Conservation (phyloP, 805 yeast species). For the Saturnispora besseyi region DNA sequence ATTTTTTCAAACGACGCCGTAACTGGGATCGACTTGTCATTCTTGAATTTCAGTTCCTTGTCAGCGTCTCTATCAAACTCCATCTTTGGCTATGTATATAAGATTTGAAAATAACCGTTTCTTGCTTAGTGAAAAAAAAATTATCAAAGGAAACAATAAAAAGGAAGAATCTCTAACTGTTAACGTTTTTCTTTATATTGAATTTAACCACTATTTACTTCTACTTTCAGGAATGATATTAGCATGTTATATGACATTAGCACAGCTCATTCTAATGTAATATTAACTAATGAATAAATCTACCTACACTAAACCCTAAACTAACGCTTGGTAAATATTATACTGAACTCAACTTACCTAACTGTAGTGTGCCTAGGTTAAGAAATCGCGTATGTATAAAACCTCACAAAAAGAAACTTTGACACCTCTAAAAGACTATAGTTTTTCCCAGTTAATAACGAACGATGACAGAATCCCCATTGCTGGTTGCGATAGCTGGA, state of each 20-base stretch:
- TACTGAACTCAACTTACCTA: no score
- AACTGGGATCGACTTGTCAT: conserved; percentile 34
- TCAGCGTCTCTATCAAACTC: conserved; percentile 56
- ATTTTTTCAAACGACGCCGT: conserved; percentile 66
- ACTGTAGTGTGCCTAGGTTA: no score
- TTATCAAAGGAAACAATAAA: background rate
- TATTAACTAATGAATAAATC: no score
- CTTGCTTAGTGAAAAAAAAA: background rate
- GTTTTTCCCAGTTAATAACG: no score
- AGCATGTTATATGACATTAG: no score
- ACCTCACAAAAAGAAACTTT: background rate
- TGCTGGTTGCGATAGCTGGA: conserved; percentile 26
- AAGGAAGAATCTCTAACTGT: background rate
- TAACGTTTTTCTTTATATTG: no score
- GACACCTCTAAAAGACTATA: background rate
- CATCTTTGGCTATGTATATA: conserved; percentile 24
- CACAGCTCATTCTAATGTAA: no score
- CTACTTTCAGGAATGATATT: no score
- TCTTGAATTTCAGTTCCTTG: conserved; percentile 49
- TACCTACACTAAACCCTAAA: no score
- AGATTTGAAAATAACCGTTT: background rate
- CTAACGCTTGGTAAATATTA: no score
- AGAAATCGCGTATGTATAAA: background rate
- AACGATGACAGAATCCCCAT: conserved; percentile 5
- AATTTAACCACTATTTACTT: no score